phyloP scores from a whole-genome alignment of 2,329 filamentous ascomycete genomes.

The Raffaelea ambrosiae region DNA sequence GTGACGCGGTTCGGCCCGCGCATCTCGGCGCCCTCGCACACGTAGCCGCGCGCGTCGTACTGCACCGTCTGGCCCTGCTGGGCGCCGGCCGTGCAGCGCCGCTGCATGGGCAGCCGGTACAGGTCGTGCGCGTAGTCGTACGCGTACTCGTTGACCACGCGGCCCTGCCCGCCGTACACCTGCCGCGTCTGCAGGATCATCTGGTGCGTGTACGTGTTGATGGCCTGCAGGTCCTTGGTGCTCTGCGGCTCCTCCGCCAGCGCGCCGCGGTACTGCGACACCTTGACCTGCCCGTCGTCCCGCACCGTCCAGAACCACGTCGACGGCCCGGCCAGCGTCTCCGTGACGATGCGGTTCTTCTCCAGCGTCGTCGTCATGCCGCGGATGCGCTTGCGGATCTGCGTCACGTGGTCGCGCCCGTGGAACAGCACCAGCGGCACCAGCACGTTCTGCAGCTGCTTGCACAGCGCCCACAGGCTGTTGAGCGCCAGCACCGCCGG shows the following conservation, averaged over 20 bases:
- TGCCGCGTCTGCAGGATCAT: slow-evolving; percentile 28
- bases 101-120: slow-evolving; percentile 30
- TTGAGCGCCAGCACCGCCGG: slow-evolving; percentile 28
- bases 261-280: slow-evolving; percentile 13
- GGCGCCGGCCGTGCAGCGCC: slow-evolving; percentile 36
- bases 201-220: slow-evolving; percentile 38
- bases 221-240: slow-evolving; percentile 28
- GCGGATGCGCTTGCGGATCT: slow-evolving; percentile 21
- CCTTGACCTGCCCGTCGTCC: slow-evolving; percentile 4
- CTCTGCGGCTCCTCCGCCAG: slow-evolving; percentile 35
- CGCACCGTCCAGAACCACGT: slow-evolving; percentile 10
- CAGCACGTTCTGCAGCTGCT: slow-evolving; percentile 9
- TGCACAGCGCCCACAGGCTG: slow-evolving; percentile 10
- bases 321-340: slow-evolving; percentile 9
- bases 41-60: slow-evolving; percentile 43
- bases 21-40: slow-evolving; percentile 44
- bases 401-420: slow-evolving; percentile 29
- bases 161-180: slow-evolving; percentile 17
- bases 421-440: slow-evolving; percentile 17
- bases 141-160: not conserved
- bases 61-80: slow-evolving; percentile 36
- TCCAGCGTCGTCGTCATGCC: slow-evolving; percentile 10
- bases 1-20: slow-evolving; percentile 41
- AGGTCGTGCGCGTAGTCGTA: slow-evolving; percentile 22
- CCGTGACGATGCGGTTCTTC: slow-evolving; percentile 9